A percentile compares a stretch with the other conserved stretches of the same genome.
phyloP scores from a whole-genome alignment of 1,284 basidiomycete genomes.

The Cryptococcus deneoformans region DNA sequence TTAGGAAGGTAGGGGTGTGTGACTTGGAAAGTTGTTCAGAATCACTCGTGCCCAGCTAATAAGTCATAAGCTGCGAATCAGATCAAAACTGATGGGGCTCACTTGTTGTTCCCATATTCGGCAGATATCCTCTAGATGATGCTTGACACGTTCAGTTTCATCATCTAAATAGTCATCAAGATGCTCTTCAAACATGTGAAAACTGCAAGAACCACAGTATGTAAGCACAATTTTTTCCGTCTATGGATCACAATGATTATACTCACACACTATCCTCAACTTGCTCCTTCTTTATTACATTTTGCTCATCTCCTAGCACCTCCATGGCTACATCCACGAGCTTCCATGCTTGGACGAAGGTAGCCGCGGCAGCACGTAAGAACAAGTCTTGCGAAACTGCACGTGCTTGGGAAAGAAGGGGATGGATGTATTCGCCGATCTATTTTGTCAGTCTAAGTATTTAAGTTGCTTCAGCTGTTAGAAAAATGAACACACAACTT shows the following conservation, averaged over 20 bases:
- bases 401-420: conserved; percentile 72
- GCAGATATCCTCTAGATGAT: conserved; percentile 69
- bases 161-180: conserved; percentile 97
- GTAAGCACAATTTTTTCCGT: not conserved
- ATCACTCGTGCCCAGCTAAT: conserved; percentile 8
- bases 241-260: not conserved
- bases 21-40: conserved; percentile 9
- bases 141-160: conserved; percentile 79
- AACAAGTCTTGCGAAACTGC: conserved; percentile 70
- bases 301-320: conserved; percentile 30
- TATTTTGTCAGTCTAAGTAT: conserved; percentile 34
- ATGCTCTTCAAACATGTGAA: conserved; percentile 87
- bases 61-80: not conserved
- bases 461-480: not conserved
- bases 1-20: conserved; percentile 61
- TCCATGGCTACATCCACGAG: conserved; percentile 73
- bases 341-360: conserved; percentile 82
- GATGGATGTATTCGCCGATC: conserved; percentile 83
- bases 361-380: conserved; percentile 81
- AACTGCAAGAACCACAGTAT: conserved; percentile 53
- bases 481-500: conserved; percentile 31
- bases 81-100: not conserved
- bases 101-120: conserved; percentile 65
- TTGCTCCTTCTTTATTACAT: conserved; percentile 49
- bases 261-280: conserved; percentile 80